phyloP scores from a whole-genome alignment of 768 basidiomycete species.

The Termitomyces eurrhizus region DNA sequence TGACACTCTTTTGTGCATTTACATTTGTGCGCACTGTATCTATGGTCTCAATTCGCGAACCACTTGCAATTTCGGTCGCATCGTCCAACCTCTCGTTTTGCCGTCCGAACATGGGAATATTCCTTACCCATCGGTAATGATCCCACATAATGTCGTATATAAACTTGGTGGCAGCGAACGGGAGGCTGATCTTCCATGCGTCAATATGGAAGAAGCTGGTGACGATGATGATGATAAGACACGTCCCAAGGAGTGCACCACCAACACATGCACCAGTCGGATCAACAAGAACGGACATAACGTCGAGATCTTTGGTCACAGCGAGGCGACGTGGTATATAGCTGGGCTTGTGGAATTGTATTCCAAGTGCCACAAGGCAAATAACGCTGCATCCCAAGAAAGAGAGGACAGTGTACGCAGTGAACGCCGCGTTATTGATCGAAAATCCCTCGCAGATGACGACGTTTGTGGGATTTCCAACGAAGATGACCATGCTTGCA shows the following conservation, averaged over 20 bases:
- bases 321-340: constrained; percentile 48
- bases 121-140: constrained; percentile 38
- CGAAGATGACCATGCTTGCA: constrained; percentile 70
- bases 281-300: constrained; percentile 67
- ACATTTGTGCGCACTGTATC: not conserved
- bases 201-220: constrained; percentile 74
- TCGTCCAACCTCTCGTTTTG: constrained; percentile 15
- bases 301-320: constrained; percentile 34
- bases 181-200: constrained; percentile 82
- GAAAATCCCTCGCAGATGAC: constrained; percentile 86
- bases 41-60: not conserved
- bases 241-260: constrained; percentile 55
- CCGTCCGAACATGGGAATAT: constrained; percentile 20
- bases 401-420: constrained; percentile 79
- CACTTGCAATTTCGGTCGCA: not conserved
- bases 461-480: constrained; percentile 92
- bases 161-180: constrained; percentile 74
- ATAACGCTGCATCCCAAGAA: constrained; percentile 66
- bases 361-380: constrained; percentile 53
- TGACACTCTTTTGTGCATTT: not conserved
- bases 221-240: constrained; percentile 71
- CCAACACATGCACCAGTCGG: constrained; percentile 73
- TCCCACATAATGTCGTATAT: constrained; percentile 63
- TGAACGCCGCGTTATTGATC: constrained; percentile 75
- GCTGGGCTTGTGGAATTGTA: constrained; percentile 56